Conservation (phyloP, 768 basidiomycete species). For the Collybia sordida region DNA sequence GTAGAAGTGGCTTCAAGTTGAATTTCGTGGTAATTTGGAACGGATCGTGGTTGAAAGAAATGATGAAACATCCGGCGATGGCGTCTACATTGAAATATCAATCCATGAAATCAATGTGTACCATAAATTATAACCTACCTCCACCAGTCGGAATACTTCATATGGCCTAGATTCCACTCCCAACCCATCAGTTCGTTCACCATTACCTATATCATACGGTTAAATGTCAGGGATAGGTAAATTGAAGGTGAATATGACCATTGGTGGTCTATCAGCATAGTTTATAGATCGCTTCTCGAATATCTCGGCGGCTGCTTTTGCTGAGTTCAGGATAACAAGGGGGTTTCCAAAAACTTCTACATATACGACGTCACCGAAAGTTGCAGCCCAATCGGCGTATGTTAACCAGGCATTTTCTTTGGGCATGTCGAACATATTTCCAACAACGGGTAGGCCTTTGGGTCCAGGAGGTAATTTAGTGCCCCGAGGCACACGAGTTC, state of each 20-base stretch:
- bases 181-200: constrained; percentile 13
- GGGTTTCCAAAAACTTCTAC: constrained; percentile 14
- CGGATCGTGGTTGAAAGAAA: constrained; percentile 15
- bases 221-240: too few species aligned
- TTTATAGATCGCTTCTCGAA: constrained; percentile 27
- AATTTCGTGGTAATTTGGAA: constrained; percentile 10
- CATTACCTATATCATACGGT: constrained; percentile 7
- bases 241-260: constrained; percentile 6
- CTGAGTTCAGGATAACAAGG: constrained; percentile 32
- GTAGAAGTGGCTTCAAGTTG: constrained; percentile 9
- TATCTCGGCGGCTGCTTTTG: constrained; percentile 30
- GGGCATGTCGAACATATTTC: constrained; percentile 37
- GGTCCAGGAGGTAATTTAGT: constrained; percentile 34
- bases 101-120: neutral
- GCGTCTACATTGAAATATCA: constrained; percentile 1
- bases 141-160: constrained; percentile 15
- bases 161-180: constrained; percentile 11
- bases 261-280: constrained; percentile 20
- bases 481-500: constrained; percentile 9
- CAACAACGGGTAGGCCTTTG: constrained; percentile 33
- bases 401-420: constrained; percentile 32
- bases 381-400: constrained; percentile 23
- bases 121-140: neutral
- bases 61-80: constrained; percentile 21
- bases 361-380: too few species aligned